Evolutionary conservation across 139 green algal genomes (phyloP).

Genomic region (Coelastrella sp.): DNA sequence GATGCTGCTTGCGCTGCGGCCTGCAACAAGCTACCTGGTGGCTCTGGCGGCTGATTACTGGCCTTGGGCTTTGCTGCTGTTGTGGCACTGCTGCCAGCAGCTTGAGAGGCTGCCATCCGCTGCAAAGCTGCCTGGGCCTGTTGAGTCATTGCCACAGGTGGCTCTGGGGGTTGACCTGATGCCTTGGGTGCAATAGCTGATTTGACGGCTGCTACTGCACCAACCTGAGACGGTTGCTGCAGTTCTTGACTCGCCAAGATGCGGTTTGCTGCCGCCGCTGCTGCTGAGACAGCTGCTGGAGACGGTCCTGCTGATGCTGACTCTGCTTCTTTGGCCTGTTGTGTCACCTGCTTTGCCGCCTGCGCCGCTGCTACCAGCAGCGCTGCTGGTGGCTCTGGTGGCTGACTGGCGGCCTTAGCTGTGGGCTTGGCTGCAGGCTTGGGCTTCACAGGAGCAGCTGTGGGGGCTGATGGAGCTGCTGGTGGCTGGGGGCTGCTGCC

Average conservation of each 20-base stretch:
- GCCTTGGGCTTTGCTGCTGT: constrained; percentile 16
- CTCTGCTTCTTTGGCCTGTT: neutral
- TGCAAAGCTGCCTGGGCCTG: constrained; percentile 18
- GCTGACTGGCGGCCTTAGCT: neutral
- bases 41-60: constrained; percentile 26
- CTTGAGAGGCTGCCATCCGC: neutral
- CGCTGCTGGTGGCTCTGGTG: neutral
- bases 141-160: neutral
- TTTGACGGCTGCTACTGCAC: constrained; percentile 1
- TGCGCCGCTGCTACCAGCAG: constrained; percentile 1
- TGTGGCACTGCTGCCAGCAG: neutral
- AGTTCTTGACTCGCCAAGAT: neutral
- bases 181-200: neutral
- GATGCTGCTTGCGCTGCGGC: constrained; percentile 3
- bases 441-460: neutral
- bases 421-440: neutral
- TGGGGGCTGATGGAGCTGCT: constrained; percentile 7
- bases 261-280: constrained; percentile 11
- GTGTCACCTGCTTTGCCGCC: neutral
- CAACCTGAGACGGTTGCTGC: neutral
- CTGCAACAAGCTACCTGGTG: neutral
- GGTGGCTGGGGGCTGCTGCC: constrained; percentile 27
- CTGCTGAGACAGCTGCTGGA: constrained; percentile 10
- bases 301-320: neutral
- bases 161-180: constrained; percentile 16